Percentiles rank a stretch among this genome's conserved stretches.
These are phyloP conservation scores for Evansstolkia leycettana DNA, from an alignment of 495 filamentous ascomycete species.

Conservation along the genomic window DNA sequence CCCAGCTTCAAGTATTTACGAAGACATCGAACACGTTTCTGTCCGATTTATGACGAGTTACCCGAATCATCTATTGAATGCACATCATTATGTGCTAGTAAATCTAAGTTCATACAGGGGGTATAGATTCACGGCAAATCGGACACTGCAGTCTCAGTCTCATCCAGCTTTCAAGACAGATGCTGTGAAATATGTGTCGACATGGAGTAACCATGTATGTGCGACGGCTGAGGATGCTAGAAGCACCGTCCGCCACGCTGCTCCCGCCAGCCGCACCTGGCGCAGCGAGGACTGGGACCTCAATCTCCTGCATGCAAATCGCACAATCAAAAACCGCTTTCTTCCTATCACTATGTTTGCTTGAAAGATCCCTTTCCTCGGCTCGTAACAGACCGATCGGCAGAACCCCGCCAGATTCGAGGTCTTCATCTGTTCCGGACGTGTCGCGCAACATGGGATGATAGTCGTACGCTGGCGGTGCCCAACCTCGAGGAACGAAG, in stretches of 20 bases:
- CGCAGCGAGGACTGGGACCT: constrained; percentile 66
- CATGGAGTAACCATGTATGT: constrained; percentile 97
- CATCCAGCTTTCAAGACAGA: constrained; percentile 95
- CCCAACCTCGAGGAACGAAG: constrained; percentile 57
- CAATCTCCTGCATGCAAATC: constrained; percentile 83
- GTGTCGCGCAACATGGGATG: constrained; percentile 76
- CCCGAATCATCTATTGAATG: neutral
- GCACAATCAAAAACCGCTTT: constrained; percentile 75
- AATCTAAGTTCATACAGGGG: constrained; percentile 48
- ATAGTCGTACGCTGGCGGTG: constrained; percentile 83
- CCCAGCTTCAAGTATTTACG: too few species aligned
- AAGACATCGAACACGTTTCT: too few species aligned
- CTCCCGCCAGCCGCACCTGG: constrained; percentile 32
- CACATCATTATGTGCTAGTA: neutral
- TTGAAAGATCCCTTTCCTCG: constrained; percentile 27
- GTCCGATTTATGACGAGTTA: too few species aligned
- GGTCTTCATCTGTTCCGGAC: constrained; percentile 38
- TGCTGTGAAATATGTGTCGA: constrained; percentile 88
- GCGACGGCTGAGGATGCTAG: constrained; percentile 62
- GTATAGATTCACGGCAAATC: constrained; percentile 83
- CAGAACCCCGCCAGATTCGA: constrained; percentile 54
- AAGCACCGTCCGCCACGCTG: constrained; percentile 45
- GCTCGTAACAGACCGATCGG: constrained; percentile 52
- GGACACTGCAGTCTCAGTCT: constrained; percentile 84
- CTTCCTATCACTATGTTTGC: constrained; percentile 34